These are phyloP conservation scores for Coemansia sp. DNA, from an alignment of 192 early-diverging fungal genomes.

Conservation along the genomic window DNA sequence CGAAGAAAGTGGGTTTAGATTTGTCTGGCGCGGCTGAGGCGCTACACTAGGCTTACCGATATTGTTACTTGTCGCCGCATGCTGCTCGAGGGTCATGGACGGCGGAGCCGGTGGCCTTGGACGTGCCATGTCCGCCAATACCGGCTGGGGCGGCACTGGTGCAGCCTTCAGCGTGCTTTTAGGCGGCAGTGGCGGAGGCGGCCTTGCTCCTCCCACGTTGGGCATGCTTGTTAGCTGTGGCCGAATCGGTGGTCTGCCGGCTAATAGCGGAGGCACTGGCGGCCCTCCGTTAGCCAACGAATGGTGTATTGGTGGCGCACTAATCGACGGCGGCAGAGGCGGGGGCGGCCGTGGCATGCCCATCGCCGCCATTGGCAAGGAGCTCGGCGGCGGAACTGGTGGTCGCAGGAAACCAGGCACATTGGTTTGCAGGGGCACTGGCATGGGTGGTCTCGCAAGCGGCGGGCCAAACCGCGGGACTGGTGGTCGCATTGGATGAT, in stretches of 20 bases:
- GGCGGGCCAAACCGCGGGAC: neutral
- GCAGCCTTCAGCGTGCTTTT: neutral
- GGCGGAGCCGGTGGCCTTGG: neutral
- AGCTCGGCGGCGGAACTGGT: slow-evolving; percentile 10
- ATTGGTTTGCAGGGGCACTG: slow-evolving; percentile 14
- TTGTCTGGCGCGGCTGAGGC: slow-evolving; percentile 21
- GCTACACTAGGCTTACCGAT: slow-evolving; percentile 36
- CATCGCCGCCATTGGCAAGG: neutral
- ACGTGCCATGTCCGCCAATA: neutral
- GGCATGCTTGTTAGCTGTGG: slow-evolving; percentile 5
- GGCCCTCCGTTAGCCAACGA: neutral
- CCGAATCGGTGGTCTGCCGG: neutral
- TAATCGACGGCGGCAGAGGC: slow-evolving; percentile 5
- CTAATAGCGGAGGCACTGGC: slow-evolving; percentile 5
- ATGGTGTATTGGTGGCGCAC: slow-evolving; percentile 1
- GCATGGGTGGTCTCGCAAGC: slow-evolving; percentile 12
- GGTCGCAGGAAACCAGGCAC: slow-evolving; percentile 4
- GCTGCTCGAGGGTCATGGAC: neutral
- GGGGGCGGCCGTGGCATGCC: slow-evolving; percentile 1
- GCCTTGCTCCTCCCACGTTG: neutral
- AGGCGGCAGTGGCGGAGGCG: slow-evolving; percentile 6
- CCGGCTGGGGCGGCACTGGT: slow-evolving; percentile 7
- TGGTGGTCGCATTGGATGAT: neutral
- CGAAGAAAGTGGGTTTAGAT: neutral
- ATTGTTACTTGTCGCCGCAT: slow-evolving; percentile 7